Conservation (phyloP, 106 monocot species). For the Allium cepa region DNA sequence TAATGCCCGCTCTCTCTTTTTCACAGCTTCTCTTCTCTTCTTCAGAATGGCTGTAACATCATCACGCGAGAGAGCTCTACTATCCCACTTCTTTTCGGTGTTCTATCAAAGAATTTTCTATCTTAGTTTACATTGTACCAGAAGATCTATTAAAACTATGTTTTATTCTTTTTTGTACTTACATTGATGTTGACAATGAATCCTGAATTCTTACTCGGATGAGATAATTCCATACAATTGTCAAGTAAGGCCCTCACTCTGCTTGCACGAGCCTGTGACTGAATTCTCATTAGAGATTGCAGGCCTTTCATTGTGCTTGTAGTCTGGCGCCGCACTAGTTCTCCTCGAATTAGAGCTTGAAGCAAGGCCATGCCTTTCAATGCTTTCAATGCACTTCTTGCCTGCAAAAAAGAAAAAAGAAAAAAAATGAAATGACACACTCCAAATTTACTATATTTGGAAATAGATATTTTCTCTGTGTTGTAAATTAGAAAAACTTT, state of each 20-base stretch:
- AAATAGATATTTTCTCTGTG: conserved; percentile 34
- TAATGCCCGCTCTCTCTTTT: conserved; percentile 49
- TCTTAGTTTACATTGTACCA: not conserved
- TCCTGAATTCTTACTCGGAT: conserved; percentile 8
- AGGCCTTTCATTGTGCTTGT: conserved; percentile 28
- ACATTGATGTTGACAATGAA: too few species aligned
- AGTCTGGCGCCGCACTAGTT: conserved; percentile 43
- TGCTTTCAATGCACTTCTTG: conserved; percentile 51
- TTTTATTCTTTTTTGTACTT: too few species aligned
- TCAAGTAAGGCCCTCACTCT: conserved; percentile 10
- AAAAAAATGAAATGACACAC: too few species aligned
- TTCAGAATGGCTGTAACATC: conserved; percentile 35
- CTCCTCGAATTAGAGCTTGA: conserved; percentile 58
- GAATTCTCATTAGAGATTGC: conserved; percentile 55
- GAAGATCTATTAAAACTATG: too few species aligned
- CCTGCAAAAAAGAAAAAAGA: conserved; percentile 16
- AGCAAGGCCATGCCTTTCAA: conserved; percentile 51
- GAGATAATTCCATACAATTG: conserved; percentile 3
- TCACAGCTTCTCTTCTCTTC: conserved; percentile 43
- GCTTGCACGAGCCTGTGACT: conserved; percentile 27
- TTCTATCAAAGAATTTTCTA: conserved; percentile 2
- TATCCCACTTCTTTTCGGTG: conserved; percentile 44
- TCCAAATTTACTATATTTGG: too few species aligned
- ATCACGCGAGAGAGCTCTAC: conserved; percentile 52
- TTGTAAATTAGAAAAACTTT: not conserved